Conservation (phyloP, 768 basidiomycete genomes). For the Tylopilus subfusipes region DNA sequence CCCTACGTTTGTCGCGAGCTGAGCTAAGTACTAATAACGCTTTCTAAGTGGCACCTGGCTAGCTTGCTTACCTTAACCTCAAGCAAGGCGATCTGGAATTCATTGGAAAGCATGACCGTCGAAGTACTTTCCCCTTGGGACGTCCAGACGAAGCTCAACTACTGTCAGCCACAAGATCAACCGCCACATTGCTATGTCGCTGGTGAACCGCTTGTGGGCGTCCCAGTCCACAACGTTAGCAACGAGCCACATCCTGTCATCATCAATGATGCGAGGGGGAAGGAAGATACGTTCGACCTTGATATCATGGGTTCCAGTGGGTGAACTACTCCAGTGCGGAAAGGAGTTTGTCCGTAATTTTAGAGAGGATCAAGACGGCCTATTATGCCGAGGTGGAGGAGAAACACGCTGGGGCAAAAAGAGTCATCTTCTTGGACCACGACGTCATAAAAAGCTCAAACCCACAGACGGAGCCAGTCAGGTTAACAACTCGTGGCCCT, state of each 20-base stretch:
- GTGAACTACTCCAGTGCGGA: background rate
- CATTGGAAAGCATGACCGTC: too few species aligned
- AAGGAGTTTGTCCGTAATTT: background rate
- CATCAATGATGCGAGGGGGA: background rate
- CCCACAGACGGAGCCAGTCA: background rate
- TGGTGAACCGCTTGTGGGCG: too few species aligned
- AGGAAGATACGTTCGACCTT: background rate
- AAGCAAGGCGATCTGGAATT: too few species aligned
- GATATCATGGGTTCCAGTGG: background rate
- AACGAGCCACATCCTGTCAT: background rate
- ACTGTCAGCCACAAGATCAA: too few species aligned
- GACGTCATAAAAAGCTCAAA: background rate
- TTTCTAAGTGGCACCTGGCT: too few species aligned
- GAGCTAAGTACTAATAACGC: too few species aligned
- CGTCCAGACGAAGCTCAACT: too few species aligned
- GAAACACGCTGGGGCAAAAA: background rate
- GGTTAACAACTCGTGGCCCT: background rate
- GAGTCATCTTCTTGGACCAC: background rate
- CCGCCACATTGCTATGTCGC: too few species aligned
- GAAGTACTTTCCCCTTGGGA: too few species aligned
- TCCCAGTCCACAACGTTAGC: background rate
- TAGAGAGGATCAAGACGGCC: background rate
- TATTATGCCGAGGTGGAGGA: background rate
- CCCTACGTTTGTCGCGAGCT: too few species aligned
- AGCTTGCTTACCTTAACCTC: too few species aligned